Evolutionary conservation across 1,284 basidiomycete genomes (phyloP).

Genomic region (Microbotryum violaceum): DNA sequence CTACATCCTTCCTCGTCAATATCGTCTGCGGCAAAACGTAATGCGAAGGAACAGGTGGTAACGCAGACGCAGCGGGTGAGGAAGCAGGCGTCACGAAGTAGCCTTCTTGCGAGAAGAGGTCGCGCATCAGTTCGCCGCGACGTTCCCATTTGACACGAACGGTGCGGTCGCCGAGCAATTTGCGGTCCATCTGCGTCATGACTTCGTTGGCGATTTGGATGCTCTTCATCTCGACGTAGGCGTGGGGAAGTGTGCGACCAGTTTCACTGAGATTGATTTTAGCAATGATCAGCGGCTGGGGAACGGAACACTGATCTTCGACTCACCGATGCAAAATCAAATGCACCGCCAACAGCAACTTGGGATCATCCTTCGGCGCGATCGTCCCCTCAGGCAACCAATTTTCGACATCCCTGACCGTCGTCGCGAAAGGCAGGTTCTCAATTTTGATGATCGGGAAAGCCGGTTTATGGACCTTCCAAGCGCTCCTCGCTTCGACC

Average conservation of each 20-base stretch:
- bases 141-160: slow-evolving; percentile 30
- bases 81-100: slow-evolving; percentile 5
- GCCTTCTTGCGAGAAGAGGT: slow-evolving; percentile 15
- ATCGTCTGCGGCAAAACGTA: slow-evolving; percentile 4
- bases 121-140: slow-evolving; percentile 26
- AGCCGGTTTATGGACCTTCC: no score
- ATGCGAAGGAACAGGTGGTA: slow-evolving; percentile 17
- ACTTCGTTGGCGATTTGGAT: not conserved
- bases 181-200: slow-evolving; percentile 11
- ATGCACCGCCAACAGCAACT: slow-evolving; percentile 16
- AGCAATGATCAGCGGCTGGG: no score
- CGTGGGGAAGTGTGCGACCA: slow-evolving; percentile 30
- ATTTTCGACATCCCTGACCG: slow-evolving; percentile 3
- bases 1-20: slow-evolving; percentile 1
- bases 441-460: slow-evolving; percentile 24
- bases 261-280: not conserved
- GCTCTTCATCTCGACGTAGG: slow-evolving; percentile 23
- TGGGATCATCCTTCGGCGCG: not conserved
- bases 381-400: slow-evolving; percentile 14
- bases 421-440: slow-evolving; percentile 24
- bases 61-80: slow-evolving; percentile 17
- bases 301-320: not conserved
- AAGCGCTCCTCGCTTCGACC: no score
- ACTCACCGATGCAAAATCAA: slow-evolving; percentile 26
- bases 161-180: slow-evolving; percentile 19